Base-by-base conservation (phyloP, 768 basidiomycete genomes). In the Psilocybe cyanescens region DNA sequence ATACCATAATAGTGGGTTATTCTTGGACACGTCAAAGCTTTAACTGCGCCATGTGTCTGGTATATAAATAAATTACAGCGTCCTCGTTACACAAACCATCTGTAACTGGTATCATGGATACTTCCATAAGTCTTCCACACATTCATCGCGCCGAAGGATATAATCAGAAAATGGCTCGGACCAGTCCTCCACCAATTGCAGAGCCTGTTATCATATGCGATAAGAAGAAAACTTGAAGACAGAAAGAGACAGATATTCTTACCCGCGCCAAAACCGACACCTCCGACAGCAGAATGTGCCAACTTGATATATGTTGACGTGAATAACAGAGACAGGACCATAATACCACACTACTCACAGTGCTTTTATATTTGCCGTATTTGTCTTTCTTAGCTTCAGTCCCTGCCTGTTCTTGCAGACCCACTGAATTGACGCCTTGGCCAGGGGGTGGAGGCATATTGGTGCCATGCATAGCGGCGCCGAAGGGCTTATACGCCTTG, bases 201-300 rank as follows among this genome's bases (percentile, higher is more conserved):
- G 64, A 60, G 49, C 66, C 66, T 67, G 55, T 37, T n/a, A 16
- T 16, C 57, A 55, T 35, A 37, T 8, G 8, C 47, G 45, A 17
- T 17, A 37, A 19, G 14, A 17, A n/a, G 28, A 5, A 17, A 14
- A 39, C 37, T 39, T 31, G 30, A 28, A 57, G n/a, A 12, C 6
- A 35, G 16, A 24, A 28, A n/a, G 28, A 46, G 3, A 48, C 31
- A 19, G 14, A 3, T 11, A 45, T 12, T 77, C 84, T 54, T 54
- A 87, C 89, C 89, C 60, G 88, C 89, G 67, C 91, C 91, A 65
- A 91, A 91, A 0, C 91, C 91, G 58, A 86, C 85, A 70, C 91
- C 91, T 30, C 90, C 89, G 16, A 79, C 86, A 12, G 86, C 86
- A 31, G 85, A 82, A 59, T 85, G 76, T 1, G 85, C 86, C 79